A percentile compares a stretch with the other conserved stretches of the same genome.
These are phyloP conservation scores for Yarrowia sp. DNA, from an alignment of 805 yeast species.

Conservation along the genomic window DNA sequence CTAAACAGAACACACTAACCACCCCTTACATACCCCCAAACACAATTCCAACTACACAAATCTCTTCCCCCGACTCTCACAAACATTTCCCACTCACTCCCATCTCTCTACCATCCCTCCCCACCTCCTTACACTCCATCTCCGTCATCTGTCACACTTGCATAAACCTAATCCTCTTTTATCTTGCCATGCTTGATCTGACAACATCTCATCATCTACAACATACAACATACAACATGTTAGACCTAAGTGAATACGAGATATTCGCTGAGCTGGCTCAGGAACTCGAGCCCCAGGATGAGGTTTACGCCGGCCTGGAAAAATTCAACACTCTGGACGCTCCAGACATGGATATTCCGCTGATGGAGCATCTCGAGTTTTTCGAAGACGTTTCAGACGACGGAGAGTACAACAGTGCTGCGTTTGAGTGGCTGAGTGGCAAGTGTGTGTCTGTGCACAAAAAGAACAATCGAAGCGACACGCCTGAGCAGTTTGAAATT, in stretches of 20 bases:
- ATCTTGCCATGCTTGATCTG: neutral
- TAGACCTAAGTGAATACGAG: constrained; percentile 14
- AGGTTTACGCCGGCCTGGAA: constrained; percentile 15
- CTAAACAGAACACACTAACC: too few relatives aligned
- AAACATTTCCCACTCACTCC: too few relatives aligned
- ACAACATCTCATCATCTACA: neutral
- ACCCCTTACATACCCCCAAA: too few relatives aligned
- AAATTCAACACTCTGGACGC: constrained; percentile 8
- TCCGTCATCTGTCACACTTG: constrained; percentile 6
- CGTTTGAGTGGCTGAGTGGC: constrained; percentile 21
- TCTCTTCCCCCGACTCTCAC: too few relatives aligned
- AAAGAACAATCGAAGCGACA: neutral
- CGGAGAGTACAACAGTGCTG: constrained; percentile 15
- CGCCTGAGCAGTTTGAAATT: constrained; percentile 20
- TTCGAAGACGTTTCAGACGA: constrained; percentile 1
- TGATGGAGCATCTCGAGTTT: constrained; percentile 22
- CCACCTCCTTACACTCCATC: neutral
- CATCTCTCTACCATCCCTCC: too few relatives aligned
- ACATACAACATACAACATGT: neutral
- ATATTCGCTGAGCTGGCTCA: neutral
- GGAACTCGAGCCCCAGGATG: constrained; percentile 20
- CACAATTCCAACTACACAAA: too few relatives aligned
- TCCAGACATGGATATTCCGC: constrained; percentile 19
- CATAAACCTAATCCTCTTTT: neutral
- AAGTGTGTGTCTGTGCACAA: constrained; percentile 6